Base-by-base conservation (phyloP, 176 grass and related monocot species). In the Ananas comosus region DNA sequence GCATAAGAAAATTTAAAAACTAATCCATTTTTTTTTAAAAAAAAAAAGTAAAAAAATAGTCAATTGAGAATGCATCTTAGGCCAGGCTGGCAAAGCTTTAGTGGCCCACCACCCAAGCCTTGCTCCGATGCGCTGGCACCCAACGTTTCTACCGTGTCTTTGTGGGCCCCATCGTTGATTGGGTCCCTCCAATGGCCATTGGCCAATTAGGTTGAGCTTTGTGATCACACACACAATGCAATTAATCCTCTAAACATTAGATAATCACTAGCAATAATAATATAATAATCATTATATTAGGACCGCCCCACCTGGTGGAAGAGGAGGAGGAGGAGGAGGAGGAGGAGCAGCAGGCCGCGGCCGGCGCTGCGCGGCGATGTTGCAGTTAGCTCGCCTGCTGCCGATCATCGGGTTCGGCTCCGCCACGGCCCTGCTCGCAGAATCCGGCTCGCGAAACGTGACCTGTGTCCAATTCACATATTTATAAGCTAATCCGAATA, bases 311-410 rank as follows among this genome's bases (percentile, higher is more conserved):
- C 14, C 56, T 61, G 17, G 16, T n/a, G 13, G 12, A 3, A 13
- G 52, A 7, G 52, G n/a, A 6, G n/a, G 13, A 19, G 79, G 72
- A 63, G 72, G n/a, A 3, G 52, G 52, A 7, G 52, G n/a, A 6
- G n/a, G 13, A 19, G 79, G 72, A 63, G 72, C 81, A 59, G 84
- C 51, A 9, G 84, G 71, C n/a, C 86, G 75, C 63, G 89, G 84
- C 78, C 84, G 87, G 13, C 86, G 86, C 76, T 80, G 48, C 21
- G 94, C 81, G 13, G 94, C 94, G 87, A 99, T 99, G 89, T 99
- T 99, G 81, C 94, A 99, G 82, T 99, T 99, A 68, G 94, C 94
- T 48, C 87, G 89, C 72, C 94, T 80, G 29, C 89, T 84, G 74
- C 84, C 87, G 71, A 99, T 99, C 78, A 90, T 65, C 54, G 89